Base-by-base conservation (phyloP, 2,329 filamentous ascomycete genomes). In the Didymella glomerata region DNA sequence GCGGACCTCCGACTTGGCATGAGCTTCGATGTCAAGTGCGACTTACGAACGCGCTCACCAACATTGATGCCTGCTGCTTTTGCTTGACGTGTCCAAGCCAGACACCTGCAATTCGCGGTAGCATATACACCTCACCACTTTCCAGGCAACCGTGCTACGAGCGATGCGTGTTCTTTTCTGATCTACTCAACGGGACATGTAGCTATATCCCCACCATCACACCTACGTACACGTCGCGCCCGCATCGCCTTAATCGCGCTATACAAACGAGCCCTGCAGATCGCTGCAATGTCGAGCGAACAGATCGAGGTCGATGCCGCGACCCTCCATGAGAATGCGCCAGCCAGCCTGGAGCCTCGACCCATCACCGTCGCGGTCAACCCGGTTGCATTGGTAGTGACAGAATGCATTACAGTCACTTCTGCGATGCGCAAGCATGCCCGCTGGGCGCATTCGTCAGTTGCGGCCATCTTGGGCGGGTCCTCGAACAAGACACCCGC, bases 351-450 rank as follows among this genome's bases (percentile, higher is more conserved):
- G 25, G 66, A 65, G 44, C 60, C 65, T 30, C 73, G 71, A 45
- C 71, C 73, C 54, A 78, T 93, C 30, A 87, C 91, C 32, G 92
- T 97, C 63, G 92, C 93, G 42, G 90, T 97, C 67, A 92, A 97
- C 72, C 93, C 93, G 1, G 89, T 97, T 57, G 93, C 93, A 48
- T 83, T 99, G 70, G 93, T 99, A 66, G 97, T 96, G 64, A 97
- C 94, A 79, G 95, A 99, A 88, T 99, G 95, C 79, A 98, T 98
- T 75, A 94, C 93, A 45, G 94, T 99, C 80, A 98, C 95, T 14
- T 97, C 94, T 63, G 93, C 93, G 61, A 97, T 99, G 86, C 93
- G 96, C 73, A 99, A 99, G 81, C 90, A 97, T 85, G 91, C 93
- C 65, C 90, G 95, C 66, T 98, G 94, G 84, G 92, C 93, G 47